A percentile compares a stretch with the other conserved stretches of the same genome.
phyloP scores from a whole-genome alignment of 495 filamentous ascomycete genomes.

The Letharia columbiana region DNA sequence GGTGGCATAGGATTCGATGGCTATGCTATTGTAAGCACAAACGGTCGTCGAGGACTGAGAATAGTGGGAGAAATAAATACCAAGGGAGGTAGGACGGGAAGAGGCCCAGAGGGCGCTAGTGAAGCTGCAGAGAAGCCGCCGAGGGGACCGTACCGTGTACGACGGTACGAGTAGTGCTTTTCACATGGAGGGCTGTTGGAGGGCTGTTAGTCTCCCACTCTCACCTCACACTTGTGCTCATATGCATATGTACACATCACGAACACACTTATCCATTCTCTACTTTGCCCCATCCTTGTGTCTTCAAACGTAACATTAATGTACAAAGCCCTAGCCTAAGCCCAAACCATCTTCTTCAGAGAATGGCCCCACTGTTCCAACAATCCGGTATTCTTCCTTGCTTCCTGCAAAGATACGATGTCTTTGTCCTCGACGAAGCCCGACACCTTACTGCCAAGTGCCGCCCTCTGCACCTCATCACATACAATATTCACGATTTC shows the following conservation, averaged over 20 bases:
- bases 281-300: no score
- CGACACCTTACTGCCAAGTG: slow-evolving; percentile 27
- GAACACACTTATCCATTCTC: no score
- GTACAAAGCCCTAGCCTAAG: slow-evolving; percentile 4
- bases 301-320: no score
- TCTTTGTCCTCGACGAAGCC: slow-evolving; percentile 57
- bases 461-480: slow-evolving; percentile 44
- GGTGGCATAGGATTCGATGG: background rate
- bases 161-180: no score
- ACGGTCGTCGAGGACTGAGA: no score
- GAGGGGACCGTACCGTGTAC: no score
- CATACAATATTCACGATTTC: slow-evolving; percentile 66
- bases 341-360: slow-evolving; percentile 17
- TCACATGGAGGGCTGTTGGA: no score
- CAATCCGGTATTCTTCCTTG: slow-evolving; percentile 77
- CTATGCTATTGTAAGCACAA: background rate
- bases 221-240: no score
- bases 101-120: background rate
- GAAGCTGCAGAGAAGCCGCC: no score
- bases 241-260: no score
- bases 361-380: slow-evolving; percentile 53
- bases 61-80: no score
- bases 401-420: slow-evolving; percentile 74
- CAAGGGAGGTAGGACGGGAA: background rate
- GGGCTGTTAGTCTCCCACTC: no score